A percentile compares a stretch with the other conserved stretches of the same genome.
phyloP scores from a whole-genome alignment of 129 eudicot genomes.

The Gnaphalium uliginosum region DNA sequence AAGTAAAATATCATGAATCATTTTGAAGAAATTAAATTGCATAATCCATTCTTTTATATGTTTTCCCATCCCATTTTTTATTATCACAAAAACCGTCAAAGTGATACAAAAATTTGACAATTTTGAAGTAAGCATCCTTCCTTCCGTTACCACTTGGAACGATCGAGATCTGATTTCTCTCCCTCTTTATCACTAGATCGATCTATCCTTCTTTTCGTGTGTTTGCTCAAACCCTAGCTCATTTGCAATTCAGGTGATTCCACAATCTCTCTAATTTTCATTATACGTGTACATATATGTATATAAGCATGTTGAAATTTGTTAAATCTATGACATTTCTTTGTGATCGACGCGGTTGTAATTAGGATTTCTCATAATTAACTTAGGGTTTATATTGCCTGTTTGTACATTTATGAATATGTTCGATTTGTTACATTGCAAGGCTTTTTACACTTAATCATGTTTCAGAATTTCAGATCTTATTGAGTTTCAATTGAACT shows the following conservation, averaged over 20 bases:
- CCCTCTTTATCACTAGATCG: neutral
- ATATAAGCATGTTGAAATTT: slow-evolving; percentile 4
- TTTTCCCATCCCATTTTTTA: no score
- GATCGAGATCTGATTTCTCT: neutral
- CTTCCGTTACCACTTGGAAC: neutral
- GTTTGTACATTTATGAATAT: slow-evolving; percentile 4
- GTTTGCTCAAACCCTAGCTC: neutral
- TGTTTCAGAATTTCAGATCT: slow-evolving; percentile 27
- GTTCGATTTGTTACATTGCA: neutral
- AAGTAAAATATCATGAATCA: no score
- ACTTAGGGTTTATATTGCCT: neutral
- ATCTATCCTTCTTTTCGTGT: neutral
- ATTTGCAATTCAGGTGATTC: slow-evolving; percentile 9
- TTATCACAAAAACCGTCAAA: neutral
- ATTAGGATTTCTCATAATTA: neutral
- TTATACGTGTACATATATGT: neutral
- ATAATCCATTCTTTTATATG: no score
- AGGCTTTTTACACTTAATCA: neutral
- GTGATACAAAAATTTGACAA: neutral
- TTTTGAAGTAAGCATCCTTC: neutral
- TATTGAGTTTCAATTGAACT: neutral
- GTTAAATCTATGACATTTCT: neutral
- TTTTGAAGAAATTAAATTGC: no score
- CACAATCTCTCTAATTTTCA: neutral
- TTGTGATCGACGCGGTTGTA: neutral